Conservation (phyloP, 805 yeast genomes). For the Lachancea kluyveri region DNA sequence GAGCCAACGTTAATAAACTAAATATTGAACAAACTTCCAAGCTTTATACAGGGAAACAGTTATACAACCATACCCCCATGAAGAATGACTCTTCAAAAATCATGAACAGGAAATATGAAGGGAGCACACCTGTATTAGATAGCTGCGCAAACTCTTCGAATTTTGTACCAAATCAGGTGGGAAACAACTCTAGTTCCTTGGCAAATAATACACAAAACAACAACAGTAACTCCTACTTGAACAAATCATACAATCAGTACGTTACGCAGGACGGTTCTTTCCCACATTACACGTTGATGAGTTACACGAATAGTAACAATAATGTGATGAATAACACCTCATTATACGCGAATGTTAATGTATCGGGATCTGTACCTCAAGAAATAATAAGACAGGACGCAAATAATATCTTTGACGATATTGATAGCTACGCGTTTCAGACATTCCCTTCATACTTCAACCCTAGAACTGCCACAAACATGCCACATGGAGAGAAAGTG, state of each 20-base stretch:
- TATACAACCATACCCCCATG: slow-evolving; percentile 5
- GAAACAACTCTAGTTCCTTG: neutral
- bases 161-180: slow-evolving; percentile 1
- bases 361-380: neutral
- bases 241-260: slow-evolving; percentile 3
- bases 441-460: slow-evolving; percentile 45
- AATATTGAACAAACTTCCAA: slow-evolving; percentile 4
- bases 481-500: slow-evolving; percentile 64
- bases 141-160: slow-evolving; percentile 2
- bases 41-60: slow-evolving; percentile 1
- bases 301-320: slow-evolving; percentile 9
- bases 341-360: slow-evolving; percentile 2
- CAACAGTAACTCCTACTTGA: slow-evolving; percentile 1
- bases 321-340: slow-evolving; percentile 1
- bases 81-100: slow-evolving; percentile 7
- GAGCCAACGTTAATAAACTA: slow-evolving; percentile 4
- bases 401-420: slow-evolving; percentile 6
- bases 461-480: slow-evolving; percentile 56
- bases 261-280: slow-evolving; percentile 5
- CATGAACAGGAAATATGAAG: slow-evolving; percentile 5
- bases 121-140: slow-evolving; percentile 1
- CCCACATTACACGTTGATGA: slow-evolving; percentile 18
- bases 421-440: slow-evolving; percentile 7
- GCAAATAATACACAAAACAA: neutral
- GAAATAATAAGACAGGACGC: slow-evolving; percentile 2